A percentile compares a stretch with the other conserved stretches of the same genome.
Conservation (phyloP, 2,329 filamentous ascomycete genomes). For the Ophiosphaerella korrae region DNA sequence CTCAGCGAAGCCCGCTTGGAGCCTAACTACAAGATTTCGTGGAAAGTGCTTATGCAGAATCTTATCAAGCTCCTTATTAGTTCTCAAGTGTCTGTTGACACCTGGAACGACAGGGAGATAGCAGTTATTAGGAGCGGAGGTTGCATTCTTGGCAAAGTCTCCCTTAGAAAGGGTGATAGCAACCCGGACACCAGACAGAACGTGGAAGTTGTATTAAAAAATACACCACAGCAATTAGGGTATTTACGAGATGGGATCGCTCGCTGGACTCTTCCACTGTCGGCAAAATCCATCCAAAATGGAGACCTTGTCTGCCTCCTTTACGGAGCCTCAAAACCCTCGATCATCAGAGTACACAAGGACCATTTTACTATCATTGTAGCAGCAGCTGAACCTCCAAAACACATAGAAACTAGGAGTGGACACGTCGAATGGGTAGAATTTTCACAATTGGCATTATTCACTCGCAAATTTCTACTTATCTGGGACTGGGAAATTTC, state of each 20-base stretch:
- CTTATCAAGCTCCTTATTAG: constrained; percentile 4
- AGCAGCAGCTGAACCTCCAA: neutral
- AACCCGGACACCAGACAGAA: constrained; percentile 8
- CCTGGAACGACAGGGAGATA: constrained; percentile 1
- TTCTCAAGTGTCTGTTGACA: constrained; percentile 3
- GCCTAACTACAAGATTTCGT: constrained; percentile 8
- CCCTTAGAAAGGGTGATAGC: neutral
- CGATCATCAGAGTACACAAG: constrained; percentile 6
- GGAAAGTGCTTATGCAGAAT: constrained; percentile 5
- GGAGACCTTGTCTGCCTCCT: constrained; percentile 14
- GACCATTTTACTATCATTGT: constrained; percentile 2
- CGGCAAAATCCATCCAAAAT: constrained; percentile 5
- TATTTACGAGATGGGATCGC: neutral
- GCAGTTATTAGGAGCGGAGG: constrained; percentile 1
- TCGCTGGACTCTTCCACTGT: constrained; percentile 1
- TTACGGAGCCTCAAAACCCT: constrained; percentile 4
- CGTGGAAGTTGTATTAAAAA: neutral
- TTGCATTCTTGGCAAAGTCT: no score
- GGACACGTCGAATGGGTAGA: neutral
- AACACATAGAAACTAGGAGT: neutral
- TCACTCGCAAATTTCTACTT: constrained; percentile 1
- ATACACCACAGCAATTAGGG: constrained; percentile 3
- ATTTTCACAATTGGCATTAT: neutral
- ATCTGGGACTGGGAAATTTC: neutral
- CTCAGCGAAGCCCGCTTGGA: neutral